Percentiles rank a stretch among this genome's conserved stretches.
Evolutionary conservation across 441 rosid genomes (phyloP).

Genomic region (Gossypium aridum): DNA sequence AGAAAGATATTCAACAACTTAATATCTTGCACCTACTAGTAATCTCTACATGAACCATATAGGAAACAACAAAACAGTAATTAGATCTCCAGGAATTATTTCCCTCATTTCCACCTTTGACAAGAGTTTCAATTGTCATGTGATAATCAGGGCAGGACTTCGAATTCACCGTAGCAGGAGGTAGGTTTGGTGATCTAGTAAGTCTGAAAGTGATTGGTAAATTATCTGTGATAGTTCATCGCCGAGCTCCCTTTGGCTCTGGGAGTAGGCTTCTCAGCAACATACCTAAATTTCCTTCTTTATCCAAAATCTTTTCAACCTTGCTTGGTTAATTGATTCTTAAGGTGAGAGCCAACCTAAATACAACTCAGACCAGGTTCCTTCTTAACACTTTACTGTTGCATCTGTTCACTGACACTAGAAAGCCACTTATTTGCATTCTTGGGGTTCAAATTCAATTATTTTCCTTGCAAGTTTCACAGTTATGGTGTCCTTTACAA

Average conservation of each 20-base stretch:
- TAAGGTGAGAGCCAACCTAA: conserved; percentile 21
- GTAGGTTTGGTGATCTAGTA: conserved; percentile 8
- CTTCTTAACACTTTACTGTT: conserved; percentile 25
- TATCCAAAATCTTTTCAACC: conserved; percentile 21
- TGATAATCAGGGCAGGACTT: conserved; percentile 18
- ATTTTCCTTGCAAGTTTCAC: conserved; percentile 28
- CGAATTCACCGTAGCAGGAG: conserved; percentile 13
- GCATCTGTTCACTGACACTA: conserved; percentile 29
- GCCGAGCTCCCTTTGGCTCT: neutral
- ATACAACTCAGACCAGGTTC: conserved; percentile 38
- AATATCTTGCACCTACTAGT: neutral
- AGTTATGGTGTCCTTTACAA: conserved; percentile 16
- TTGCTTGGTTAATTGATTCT: conserved; percentile 16
- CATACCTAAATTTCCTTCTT: conserved; percentile 11
- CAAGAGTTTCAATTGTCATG: conserved; percentile 13
- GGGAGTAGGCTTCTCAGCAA: conserved; percentile 4
- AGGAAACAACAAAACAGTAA: conserved; percentile 9
- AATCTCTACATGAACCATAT: conserved; percentile 8
- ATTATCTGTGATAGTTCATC: neutral
- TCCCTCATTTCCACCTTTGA: conserved; percentile 13
- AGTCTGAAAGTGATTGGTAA: neutral
- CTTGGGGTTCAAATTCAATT: conserved; percentile 30
- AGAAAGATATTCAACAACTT: neutral
- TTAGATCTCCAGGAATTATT: conserved; percentile 3
- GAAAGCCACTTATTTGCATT: conserved; percentile 15